These are phyloP conservation scores for Populus hybrid DNA, from an alignment of 441 rosid genomes.

Conservation along the genomic window DNA sequence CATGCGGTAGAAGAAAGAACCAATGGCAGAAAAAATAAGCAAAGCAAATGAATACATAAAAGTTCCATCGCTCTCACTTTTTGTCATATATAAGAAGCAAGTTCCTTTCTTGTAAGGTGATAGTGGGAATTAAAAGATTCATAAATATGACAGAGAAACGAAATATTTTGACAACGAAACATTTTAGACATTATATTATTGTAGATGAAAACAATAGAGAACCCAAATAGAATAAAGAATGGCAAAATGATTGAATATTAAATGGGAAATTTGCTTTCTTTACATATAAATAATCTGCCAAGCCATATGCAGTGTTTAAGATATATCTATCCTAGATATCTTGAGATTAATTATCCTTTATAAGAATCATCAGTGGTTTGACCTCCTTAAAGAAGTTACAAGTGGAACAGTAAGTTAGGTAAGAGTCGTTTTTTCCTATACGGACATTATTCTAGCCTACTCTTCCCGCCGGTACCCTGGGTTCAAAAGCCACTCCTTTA, in stretches of 20 bases:
- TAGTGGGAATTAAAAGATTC: background rate
- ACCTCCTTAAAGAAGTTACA: slow-evolving; percentile 19
- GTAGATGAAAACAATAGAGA: background rate
- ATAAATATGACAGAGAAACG: background rate
- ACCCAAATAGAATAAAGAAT: background rate
- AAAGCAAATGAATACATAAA: background rate
- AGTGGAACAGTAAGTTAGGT: slow-evolving; percentile 34
- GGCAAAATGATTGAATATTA: background rate
- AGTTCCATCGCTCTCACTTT: background rate
- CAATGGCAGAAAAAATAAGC: background rate
- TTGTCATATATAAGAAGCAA: background rate
- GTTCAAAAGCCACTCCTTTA: slow-evolving; percentile 5
- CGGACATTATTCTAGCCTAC: slow-evolving; percentile 29
- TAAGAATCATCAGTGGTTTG: slow-evolving; percentile 4
- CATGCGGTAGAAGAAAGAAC: background rate
- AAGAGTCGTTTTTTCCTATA: slow-evolving; percentile 26
- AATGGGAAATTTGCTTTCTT: background rate
- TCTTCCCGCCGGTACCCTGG: slow-evolving; percentile 1
- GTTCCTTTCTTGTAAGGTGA: background rate
- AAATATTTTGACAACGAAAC: background rate
- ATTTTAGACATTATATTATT: background rate
- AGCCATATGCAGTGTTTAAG: slow-evolving; percentile 6
- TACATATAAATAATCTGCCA: background rate
- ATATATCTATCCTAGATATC: slow-evolving; percentile 5
- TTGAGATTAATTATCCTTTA: slow-evolving; percentile 4